Percentiles rank a stretch among this genome's conserved stretches.
phyloP scores from a whole-genome alignment of 768 basidiomycete species.

The Rhodotorula toruloides region DNA sequence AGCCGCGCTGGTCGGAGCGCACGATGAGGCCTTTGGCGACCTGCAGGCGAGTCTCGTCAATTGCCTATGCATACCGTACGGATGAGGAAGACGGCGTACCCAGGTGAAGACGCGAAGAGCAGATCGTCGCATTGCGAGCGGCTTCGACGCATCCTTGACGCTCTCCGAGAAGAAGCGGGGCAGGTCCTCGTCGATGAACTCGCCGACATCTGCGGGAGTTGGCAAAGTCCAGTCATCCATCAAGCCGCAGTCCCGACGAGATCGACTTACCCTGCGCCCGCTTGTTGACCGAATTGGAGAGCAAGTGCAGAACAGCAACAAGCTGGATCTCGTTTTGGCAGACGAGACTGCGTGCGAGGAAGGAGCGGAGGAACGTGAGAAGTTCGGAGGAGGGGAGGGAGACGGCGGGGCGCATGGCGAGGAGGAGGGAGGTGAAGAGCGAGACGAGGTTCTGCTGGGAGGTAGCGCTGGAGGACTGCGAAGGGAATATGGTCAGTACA shows the following conservation, averaged over 20 bases:
- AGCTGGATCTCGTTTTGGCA: conserved; percentile 27
- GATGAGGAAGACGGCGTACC: conserved; percentile 17
- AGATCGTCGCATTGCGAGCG: conserved; percentile 5
- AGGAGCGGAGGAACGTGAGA: background rate
- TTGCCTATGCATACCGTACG: background rate
- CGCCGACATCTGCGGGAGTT: no score
- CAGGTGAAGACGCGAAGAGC: conserved; percentile 43
- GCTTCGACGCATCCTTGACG: background rate
- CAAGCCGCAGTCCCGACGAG: no score
- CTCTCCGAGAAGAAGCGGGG: background rate
- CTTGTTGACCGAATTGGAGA: conserved; percentile 52
- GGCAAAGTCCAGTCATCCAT: no score
- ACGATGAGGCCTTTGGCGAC: conserved; percentile 73
- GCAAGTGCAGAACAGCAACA: background rate
- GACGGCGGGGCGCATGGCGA: conserved; percentile 16
- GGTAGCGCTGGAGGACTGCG: background rate
- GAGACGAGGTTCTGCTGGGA: conserved; percentile 22
- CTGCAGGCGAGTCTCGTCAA: conserved; percentile 48
- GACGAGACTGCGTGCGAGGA: conserved; percentile 11
- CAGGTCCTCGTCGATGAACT: conserved; percentile 18
- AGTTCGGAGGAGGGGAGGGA: conserved; percentile 2
- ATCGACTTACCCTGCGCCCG: conserved; percentile 57
- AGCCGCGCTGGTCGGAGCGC: conserved; percentile 60
- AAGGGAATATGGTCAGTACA: background rate
- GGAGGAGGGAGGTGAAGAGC: conserved; percentile 21